Percentiles rank a stretch among this genome's conserved stretches.
Conservation (phyloP, 2,329 filamentous ascomycete genomes). For the Neonectria punicea region DNA sequence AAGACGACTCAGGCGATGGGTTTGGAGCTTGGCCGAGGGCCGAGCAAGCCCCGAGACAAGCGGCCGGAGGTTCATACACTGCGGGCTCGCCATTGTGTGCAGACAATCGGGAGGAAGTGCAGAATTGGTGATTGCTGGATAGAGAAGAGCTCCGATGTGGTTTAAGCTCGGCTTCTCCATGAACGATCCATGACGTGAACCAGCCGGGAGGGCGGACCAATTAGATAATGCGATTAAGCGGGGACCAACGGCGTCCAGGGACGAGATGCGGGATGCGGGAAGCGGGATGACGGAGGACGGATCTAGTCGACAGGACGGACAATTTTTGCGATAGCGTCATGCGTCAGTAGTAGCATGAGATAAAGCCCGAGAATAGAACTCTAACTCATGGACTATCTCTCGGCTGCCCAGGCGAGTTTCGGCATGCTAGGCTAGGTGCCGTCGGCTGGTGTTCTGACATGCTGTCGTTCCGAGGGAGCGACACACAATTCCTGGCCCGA, state of each 20-base stretch:
- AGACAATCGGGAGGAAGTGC: background rate
- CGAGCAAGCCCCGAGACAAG: slow-evolving; percentile 36
- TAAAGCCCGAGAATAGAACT: background rate
- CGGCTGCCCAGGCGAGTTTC: background rate
- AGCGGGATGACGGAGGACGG: background rate
- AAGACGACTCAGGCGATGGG: slow-evolving; percentile 31
- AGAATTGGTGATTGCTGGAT: background rate
- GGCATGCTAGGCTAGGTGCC: background rate
- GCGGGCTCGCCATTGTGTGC: slow-evolving; percentile 38
- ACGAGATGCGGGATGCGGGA: background rate
- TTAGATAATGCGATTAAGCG: slow-evolving; percentile 5
- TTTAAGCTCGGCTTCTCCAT: slow-evolving; percentile 20
- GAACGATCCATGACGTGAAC: slow-evolving; percentile 23
- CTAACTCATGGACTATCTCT: background rate
- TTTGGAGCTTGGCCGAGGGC: slow-evolving; percentile 34
- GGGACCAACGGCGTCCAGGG: background rate
- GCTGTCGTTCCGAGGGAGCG: background rate
- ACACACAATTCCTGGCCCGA: background rate
- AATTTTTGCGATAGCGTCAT: background rate
- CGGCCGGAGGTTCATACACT: slow-evolving; percentile 36
- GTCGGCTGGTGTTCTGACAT: background rate
- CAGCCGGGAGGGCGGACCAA: slow-evolving; percentile 7
- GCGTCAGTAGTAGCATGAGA: background rate
- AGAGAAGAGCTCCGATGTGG: slow-evolving; percentile 5
- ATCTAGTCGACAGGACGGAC: background rate